Percentiles rank a stretch among this genome's conserved stretches.
These are phyloP conservation scores for Codiaeum variegatum DNA, from an alignment of 441 rosid genomes.

Conservation along the genomic window DNA sequence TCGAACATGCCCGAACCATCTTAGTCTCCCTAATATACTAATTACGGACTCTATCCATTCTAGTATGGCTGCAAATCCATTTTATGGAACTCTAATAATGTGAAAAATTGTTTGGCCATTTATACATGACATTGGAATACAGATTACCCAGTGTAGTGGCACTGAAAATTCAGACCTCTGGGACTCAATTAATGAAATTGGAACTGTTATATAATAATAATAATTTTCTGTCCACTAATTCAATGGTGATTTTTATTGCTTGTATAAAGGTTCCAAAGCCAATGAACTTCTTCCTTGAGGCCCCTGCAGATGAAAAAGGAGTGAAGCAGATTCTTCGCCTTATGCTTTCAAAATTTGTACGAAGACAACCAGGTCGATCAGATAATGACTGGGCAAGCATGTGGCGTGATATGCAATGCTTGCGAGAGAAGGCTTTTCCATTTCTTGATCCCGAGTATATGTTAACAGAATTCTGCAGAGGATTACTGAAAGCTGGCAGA, in stretches of 20 bases:
- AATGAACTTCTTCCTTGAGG: conserved; percentile 68
- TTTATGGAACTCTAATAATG: conserved; percentile 5
- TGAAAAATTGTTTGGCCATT: neutral
- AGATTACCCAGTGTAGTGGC: neutral
- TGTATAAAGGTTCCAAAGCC: conserved; percentile 87
- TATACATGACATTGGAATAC: neutral
- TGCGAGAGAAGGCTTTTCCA: conserved; percentile 86
- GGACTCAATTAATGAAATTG: neutral
- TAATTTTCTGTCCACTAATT: neutral
- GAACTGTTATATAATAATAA: neutral
- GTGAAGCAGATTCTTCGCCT: conserved; percentile 92
- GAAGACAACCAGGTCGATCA: conserved; percentile 75
- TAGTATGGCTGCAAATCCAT: too few relatives aligned
- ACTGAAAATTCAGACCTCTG: neutral
- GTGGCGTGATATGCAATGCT: conserved; percentile 92
- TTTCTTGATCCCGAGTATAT: conserved; percentile 87
- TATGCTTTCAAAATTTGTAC: conserved; percentile 87
- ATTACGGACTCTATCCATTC: too few relatives aligned
- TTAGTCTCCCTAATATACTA: too few relatives aligned
- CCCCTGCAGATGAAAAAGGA: conserved; percentile 77
- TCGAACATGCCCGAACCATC: too few relatives aligned
- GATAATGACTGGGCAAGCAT: conserved; percentile 98
- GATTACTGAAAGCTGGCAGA: conserved; percentile 93
- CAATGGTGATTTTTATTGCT: conserved; percentile 20
- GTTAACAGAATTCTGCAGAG: conserved; percentile 93